Evolutionary conservation across 1,284 basidiomycete species (phyloP).

Genomic region (Microbotryum silenes-acaulis): DNA sequence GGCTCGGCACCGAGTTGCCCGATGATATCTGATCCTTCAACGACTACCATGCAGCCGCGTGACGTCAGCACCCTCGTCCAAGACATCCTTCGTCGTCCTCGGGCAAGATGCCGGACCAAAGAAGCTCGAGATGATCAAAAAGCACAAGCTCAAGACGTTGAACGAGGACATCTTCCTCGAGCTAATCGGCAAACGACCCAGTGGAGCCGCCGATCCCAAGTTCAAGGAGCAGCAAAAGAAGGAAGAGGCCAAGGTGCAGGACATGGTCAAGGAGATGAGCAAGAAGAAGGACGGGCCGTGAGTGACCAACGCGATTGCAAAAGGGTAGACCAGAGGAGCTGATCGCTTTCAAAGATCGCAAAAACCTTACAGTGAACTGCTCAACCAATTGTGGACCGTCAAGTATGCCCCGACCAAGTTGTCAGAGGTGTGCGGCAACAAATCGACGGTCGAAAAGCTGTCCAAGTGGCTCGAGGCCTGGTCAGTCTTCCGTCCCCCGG

Average conservation of each 20-base stretch:
- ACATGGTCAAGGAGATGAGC: conserved; percentile 67
- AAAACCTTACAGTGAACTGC: conserved; percentile 12
- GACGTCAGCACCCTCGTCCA: conserved; percentile 76
- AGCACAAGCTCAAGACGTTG: conserved; percentile 63
- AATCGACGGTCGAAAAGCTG: conserved; percentile 78
- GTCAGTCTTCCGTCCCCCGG: conserved; percentile 46
- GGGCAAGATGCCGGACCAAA: conserved; percentile 80
- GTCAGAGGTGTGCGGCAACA: conserved; percentile 94
- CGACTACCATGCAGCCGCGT: conserved; percentile 56
- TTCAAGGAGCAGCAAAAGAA: conserved; percentile 53
- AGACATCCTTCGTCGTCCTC: conserved; percentile 82
- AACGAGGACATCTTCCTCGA: conserved; percentile 82
- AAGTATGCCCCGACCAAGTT: conserved; percentile 82
- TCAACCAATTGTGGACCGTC: conserved; percentile 79
- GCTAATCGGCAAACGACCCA: conserved; percentile 53
- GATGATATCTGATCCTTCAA: neutral
- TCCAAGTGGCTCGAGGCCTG: conserved; percentile 79
- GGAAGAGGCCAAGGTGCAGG: conserved; percentile 60
- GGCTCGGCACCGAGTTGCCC: neutral
- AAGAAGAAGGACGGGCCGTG: conserved; percentile 24
- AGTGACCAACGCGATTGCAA: neutral
- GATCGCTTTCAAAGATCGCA: no score
- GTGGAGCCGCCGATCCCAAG: conserved; percentile 20
- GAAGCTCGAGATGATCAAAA: conserved; percentile 78
- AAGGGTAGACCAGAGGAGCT: neutral